phyloP scores from a whole-genome alignment of 2,329 filamentous ascomycete genomes.

The Simplicillium aogashimaense region DNA sequence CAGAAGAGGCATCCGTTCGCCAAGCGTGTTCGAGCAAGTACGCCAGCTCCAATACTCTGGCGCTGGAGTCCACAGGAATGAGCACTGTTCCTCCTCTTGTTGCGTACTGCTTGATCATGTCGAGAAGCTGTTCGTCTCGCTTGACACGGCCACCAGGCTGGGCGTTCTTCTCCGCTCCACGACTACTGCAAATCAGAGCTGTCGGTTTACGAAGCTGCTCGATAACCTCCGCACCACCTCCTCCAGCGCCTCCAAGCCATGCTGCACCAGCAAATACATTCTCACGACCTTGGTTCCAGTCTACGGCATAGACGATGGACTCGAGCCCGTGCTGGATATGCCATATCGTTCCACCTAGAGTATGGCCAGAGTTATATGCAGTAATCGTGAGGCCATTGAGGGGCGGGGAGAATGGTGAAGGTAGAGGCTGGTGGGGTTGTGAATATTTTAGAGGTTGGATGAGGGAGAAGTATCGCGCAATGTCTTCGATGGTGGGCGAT shows the following conservation, averaged over 20 bases:
- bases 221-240: constrained; percentile 79
- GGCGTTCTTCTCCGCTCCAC: constrained; percentile 63
- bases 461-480: constrained; percentile 80
- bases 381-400: constrained; percentile 89
- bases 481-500: constrained; percentile 77
- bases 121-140: constrained; percentile 75
- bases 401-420: constrained; percentile 79
- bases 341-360: constrained; percentile 95
- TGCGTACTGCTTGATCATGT: constrained; percentile 71
- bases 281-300: constrained; percentile 97
- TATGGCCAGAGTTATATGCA: constrained; percentile 93
- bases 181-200: constrained; percentile 83
- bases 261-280: constrained; percentile 90
- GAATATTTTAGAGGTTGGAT: constrained; percentile 95
- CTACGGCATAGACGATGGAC: constrained; percentile 93
- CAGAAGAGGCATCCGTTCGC: constrained; percentile 52
- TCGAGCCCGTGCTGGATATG: constrained; percentile 95
- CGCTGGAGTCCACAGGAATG: constrained; percentile 90
- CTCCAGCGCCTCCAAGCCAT: constrained; percentile 77
- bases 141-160: constrained; percentile 64
- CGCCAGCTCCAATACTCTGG: constrained; percentile 83
- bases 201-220: constrained; percentile 91
- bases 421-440: constrained; percentile 83
- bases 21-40: constrained; percentile 91
- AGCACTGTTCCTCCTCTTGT: constrained; percentile 80